Evolutionary conservation across 2,329 filamentous ascomycete genomes (phyloP).

Genomic region (Paecilomyces variotii): DNA sequence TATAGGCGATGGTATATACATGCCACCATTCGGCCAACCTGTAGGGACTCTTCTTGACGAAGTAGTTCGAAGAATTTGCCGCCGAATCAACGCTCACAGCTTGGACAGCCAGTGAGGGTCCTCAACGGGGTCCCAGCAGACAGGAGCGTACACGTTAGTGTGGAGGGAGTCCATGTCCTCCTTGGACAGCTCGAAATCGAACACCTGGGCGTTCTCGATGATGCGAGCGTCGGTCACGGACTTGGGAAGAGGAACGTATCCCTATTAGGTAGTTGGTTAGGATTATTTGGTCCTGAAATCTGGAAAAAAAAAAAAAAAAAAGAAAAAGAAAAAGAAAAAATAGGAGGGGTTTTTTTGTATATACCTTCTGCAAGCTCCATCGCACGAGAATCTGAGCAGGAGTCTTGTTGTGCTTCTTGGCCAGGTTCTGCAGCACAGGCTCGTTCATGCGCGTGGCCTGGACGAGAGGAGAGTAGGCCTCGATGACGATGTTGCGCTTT

Average conservation of each 20-base stretch:
- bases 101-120: constrained; percentile 16
- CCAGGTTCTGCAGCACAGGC: constrained; percentile 42
- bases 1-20: not conserved
- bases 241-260: constrained; percentile 56
- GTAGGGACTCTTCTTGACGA: not conserved
- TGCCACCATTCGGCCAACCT: not conserved
- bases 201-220: constrained; percentile 52
- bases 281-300: not conserved
- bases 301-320: not conserved
- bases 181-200: constrained; percentile 51
- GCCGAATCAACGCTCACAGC: not conserved
- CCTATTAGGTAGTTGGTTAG: constrained; percentile 26
- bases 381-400: constrained; percentile 51
- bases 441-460: constrained; percentile 44
- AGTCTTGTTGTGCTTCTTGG: constrained; percentile 51
- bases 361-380: constrained; percentile 54
- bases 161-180: constrained; percentile 52
- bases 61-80: too few species aligned
- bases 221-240: constrained; percentile 54
- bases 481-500: constrained; percentile 53
- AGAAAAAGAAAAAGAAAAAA: not conserved
- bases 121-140: constrained; percentile 49
- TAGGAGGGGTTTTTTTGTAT: not conserved
- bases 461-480: constrained; percentile 47
- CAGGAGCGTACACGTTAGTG: constrained; percentile 49